A percentile compares a stretch with the other conserved stretches of the same genome.
Conservation (phyloP, 192 early-diverging fungal species). For the Backusella mclennaniae region DNA sequence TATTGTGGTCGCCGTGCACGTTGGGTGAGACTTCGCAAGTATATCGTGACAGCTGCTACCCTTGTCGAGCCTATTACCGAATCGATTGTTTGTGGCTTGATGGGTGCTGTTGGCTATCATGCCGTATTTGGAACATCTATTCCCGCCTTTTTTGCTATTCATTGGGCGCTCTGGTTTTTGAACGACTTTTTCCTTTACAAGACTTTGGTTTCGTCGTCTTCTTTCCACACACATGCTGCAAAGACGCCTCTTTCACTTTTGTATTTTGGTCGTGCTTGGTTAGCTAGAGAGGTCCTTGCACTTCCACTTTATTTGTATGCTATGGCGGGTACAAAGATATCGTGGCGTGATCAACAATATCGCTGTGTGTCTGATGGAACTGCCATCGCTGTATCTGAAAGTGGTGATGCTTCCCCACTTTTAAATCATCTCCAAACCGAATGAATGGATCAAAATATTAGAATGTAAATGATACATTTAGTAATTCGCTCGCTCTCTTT, state of each 20-base stretch:
- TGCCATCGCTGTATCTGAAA: slow-evolving; percentile 32
- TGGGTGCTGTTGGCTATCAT: slow-evolving; percentile 68
- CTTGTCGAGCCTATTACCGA: slow-evolving; percentile 92
- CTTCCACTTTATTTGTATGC: slow-evolving; percentile 84
- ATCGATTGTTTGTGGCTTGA: slow-evolving; percentile 73
- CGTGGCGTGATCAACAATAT: slow-evolving; percentile 85
- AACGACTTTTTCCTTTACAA: slow-evolving; percentile 32
- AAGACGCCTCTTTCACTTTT: slow-evolving; percentile 14
- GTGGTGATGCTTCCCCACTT: background rate
- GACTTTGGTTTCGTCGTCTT: slow-evolving; percentile 19
- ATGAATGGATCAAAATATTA: background rate
- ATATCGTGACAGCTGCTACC: slow-evolving; percentile 87
- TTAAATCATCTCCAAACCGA: background rate
- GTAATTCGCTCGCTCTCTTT: background rate
- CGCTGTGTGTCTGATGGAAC: slow-evolving; percentile 62
- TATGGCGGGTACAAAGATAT: slow-evolving; percentile 76
- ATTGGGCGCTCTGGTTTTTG: slow-evolving; percentile 29
- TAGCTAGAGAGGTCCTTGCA: slow-evolving; percentile 76
- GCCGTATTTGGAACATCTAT: slow-evolving; percentile 39
- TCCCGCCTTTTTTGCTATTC: slow-evolving; percentile 26
- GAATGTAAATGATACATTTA: background rate
- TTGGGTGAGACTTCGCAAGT: slow-evolving; percentile 95
- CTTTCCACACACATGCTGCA: background rate
- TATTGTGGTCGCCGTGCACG: slow-evolving; percentile 84
- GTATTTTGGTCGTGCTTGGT: slow-evolving; percentile 74